Evolutionary conservation across 306 rosid species (phyloP).

Genomic region (Erythrophleum fordii): DNA sequence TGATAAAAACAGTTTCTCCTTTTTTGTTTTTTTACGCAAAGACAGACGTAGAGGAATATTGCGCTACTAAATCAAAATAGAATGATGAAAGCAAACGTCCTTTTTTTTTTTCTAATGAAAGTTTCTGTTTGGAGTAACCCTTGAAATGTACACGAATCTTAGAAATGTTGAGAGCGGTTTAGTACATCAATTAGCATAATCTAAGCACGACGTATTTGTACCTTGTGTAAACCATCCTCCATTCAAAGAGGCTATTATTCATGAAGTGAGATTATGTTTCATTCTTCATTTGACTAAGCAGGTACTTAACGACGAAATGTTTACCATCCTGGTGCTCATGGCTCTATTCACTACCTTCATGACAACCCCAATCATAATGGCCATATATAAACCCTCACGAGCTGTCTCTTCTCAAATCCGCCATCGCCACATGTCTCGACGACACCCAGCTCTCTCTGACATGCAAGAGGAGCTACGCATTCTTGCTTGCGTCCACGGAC

Average conservation of each 20-base stretch:
- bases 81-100: neutral
- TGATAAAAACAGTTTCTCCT: neutral
- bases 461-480: conserved; percentile 38
- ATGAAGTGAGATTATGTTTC: neutral
- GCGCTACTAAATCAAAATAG: neutral
- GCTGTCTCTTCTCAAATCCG: conserved; percentile 2
- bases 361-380: conserved; percentile 47
- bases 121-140: neutral
- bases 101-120: neutral
- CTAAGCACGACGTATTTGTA: no score
- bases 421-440: neutral
- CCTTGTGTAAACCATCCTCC: neutral
- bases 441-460: conserved; percentile 24
- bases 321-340: conserved; percentile 50
- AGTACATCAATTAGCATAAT: no score
- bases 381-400: conserved; percentile 43
- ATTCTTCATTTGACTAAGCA: conserved; percentile 5
- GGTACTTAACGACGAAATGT: conserved; percentile 52
- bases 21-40: neutral
- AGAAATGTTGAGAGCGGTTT: neutral
- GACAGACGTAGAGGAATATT: neutral
- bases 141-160: neutral
- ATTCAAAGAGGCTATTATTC: neutral
- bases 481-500: conserved; percentile 55
- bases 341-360: conserved; percentile 57